A percentile compares a stretch with the other conserved stretches of the same genome.
Conservation (phyloP, 768 basidiomycete species). For the Mycena amicta region DNA sequence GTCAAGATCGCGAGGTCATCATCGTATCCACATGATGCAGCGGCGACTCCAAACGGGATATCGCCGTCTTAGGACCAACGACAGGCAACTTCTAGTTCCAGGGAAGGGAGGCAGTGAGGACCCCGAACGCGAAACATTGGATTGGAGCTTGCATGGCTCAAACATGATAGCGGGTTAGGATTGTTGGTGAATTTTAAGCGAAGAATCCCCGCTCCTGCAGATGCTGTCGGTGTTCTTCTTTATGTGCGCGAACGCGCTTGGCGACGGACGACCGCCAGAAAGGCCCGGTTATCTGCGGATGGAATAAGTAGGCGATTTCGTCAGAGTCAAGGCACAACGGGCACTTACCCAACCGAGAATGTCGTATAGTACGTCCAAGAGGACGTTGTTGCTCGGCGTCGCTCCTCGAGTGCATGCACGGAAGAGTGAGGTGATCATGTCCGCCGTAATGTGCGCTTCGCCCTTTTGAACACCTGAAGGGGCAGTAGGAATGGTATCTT, state of each 20-base stretch:
- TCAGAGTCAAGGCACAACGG: slow-evolving; percentile 1
- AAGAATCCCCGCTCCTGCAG: slow-evolving; percentile 49
- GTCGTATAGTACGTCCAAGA: slow-evolving; percentile 59
- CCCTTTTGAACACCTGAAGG: slow-evolving; percentile 65
- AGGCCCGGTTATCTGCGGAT: slow-evolving; percentile 49
- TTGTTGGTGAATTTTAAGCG: too few species aligned
- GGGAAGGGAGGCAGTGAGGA: too few species aligned
- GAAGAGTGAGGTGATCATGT: slow-evolving; percentile 69
- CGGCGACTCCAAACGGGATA: too few species aligned
- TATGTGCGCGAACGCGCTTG: slow-evolving; percentile 45
- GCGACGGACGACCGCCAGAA: slow-evolving; percentile 57
- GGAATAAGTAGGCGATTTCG: too few species aligned
- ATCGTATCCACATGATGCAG: too few species aligned
- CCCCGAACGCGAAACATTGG: too few species aligned
- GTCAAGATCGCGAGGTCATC: too few species aligned
- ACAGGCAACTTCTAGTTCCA: too few species aligned
- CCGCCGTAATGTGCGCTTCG: slow-evolving; percentile 74
- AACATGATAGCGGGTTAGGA: too few species aligned
- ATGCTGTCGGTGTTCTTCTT: slow-evolving; percentile 49
- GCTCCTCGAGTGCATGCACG: slow-evolving; percentile 67
- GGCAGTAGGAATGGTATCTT: not conserved
- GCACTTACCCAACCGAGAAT: slow-evolving; percentile 47
- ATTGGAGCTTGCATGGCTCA: too few species aligned
- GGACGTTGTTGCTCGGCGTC: slow-evolving; percentile 57
- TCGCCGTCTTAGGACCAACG: too few species aligned